Percentiles rank a stretch among this genome's conserved stretches.
These are phyloP conservation scores for Juglanconis juglandina DNA, from an alignment of 2,329 filamentous ascomycete species.

Conservation along the genomic window DNA sequence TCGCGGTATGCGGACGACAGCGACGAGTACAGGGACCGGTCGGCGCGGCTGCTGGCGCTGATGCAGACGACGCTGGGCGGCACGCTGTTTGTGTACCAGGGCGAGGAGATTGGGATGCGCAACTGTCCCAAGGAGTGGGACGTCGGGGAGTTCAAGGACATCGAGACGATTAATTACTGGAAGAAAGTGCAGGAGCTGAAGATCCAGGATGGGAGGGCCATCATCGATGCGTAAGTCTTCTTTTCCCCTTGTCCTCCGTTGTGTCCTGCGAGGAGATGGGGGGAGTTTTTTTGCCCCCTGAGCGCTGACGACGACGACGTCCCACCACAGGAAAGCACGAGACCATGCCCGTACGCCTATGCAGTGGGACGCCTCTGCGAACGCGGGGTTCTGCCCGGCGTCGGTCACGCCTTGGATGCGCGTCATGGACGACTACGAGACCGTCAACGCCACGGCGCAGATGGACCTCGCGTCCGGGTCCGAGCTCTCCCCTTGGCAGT, in stretches of 20 bases:
- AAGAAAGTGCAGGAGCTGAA: slow-evolving; percentile 28
- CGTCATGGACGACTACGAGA: slow-evolving; percentile 50
- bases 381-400: slow-evolving; percentile 62
- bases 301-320: too few species aligned
- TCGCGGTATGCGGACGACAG: slow-evolving; percentile 51
- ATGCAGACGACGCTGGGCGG: slow-evolving; percentile 57
- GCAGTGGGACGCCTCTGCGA: slow-evolving; percentile 60
- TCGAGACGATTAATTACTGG: slow-evolving; percentile 56
- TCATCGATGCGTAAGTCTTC: slow-evolving; percentile 11
- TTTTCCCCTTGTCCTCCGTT: too few species aligned
- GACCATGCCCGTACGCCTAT: slow-evolving; percentile 72
- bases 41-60: slow-evolving; percentile 58
- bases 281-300: too few species aligned
- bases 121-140: slow-evolving; percentile 60
- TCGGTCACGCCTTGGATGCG: slow-evolving; percentile 64
- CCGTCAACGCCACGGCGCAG: slow-evolving; percentile 59
- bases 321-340: slow-evolving; percentile 30
- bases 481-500: slow-evolving; percentile 31
- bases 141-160: slow-evolving; percentile 66
- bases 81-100: slow-evolving; percentile 67
- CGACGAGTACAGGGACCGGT: slow-evolving; percentile 44
- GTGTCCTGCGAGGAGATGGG: too few species aligned
- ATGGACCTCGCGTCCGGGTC: slow-evolving; percentile 34
- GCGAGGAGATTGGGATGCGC: slow-evolving; percentile 65
- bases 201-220: slow-evolving; percentile 5